Base-by-base conservation (phyloP, 2,329 filamentous ascomycete species). In the Alternaria sp. region DNA sequence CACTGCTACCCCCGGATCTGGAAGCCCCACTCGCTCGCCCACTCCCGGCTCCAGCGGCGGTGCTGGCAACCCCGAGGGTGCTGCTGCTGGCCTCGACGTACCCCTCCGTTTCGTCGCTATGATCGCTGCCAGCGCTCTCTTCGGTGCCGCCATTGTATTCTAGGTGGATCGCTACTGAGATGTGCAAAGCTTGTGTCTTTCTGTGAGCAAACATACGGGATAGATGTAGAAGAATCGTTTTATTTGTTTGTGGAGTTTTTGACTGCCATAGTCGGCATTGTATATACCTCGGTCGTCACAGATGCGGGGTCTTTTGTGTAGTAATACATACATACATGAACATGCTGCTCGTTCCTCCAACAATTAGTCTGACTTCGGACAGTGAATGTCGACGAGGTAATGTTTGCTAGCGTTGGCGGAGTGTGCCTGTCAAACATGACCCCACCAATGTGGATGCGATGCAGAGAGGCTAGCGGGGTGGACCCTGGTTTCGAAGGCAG, bases 121-220 rank as follows among this genome's bases (percentile, higher is more conserved):
- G 62, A 59, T 77, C 32, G 75, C 63, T 53, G 75, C 73, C 40
- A 76, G 76, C 66, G 64, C 74, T 49, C 47, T 77, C 44, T 73
- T 79, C 66, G 74, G 77, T 43, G 71, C 71, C 66, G 72, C 67
- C 54, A 65, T 79, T 56, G 40, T 77, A 50, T 70, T 79, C 62
- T 79, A 74, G 66, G 57, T 57, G 47, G 45, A 61, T 40, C 32
- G 55, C 67, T 26, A n/a, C 12, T 26, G 23, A 19, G 17, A 43
- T 32, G 36, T 53, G 19, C 6, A 17, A n/a, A 45, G 40, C 21
- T 44, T 21, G 19, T 43, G 30, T n/a, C 44, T 25, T 21, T 26
- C 13, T 57, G 57, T 55, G 56, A 55, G 59, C 55, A n/a, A n/a
- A 19, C 32, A 44, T 49, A 57, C 32, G 36, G 49, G 47, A 40